Base-by-base conservation (phyloP, 352 stramenopile genomes). In the Chrysophaeum taylorii region DNA sequence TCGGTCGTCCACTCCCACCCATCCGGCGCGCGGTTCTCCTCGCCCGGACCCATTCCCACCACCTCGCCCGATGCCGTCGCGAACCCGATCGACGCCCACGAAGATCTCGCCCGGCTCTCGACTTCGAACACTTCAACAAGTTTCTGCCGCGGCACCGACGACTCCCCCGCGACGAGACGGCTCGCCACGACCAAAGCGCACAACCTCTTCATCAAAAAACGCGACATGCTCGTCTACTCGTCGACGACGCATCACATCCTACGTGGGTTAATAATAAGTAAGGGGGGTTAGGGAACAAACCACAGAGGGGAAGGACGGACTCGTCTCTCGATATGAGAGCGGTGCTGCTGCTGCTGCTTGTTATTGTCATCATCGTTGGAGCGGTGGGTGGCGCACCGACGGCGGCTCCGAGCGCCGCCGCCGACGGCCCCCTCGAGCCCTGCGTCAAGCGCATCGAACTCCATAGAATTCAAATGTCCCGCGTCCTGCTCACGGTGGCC, bases 41-140 rank as follows among this genome's bases (percentile, higher is more conserved):
- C 5, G 48, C 48, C 18, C 18, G 18, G 48, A n/a, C n/a, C n/a
- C n/a, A n/a, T n/a, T n/a, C n/a, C n/a, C n/a, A n/a, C n/a, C n/a
- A n/a, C n/a, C n/a, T n/a, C 5, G 48, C 48, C 48, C 18, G 18
- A 31, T 4, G 48, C 48, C 18, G 48, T 60, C 5, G 5, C 21
- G 48, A 33, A 60, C 18, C n/a, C n/a, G n/a, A n/a, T n/a, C n/a
- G n/a, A 25, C 48, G n/a, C 48, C 18, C 25, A 60, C 48, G 5
- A 33, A 5, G 7, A 15, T 25, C 33, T 31, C 48, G 21, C 5
- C 5, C 48, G 48, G 18, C 5, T 7, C 25, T 60, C 48, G 48
- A 60, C 48, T 25, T 60, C 48, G 48, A 60, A 60, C 18, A 60
- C 48, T 31, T 60, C 48, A 25, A 60, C 48, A 25, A 60, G 41